Evolutionary conservation across 177 flowering plant species (phyloP).

Genomic region (Telopea speciosissima): DNA sequence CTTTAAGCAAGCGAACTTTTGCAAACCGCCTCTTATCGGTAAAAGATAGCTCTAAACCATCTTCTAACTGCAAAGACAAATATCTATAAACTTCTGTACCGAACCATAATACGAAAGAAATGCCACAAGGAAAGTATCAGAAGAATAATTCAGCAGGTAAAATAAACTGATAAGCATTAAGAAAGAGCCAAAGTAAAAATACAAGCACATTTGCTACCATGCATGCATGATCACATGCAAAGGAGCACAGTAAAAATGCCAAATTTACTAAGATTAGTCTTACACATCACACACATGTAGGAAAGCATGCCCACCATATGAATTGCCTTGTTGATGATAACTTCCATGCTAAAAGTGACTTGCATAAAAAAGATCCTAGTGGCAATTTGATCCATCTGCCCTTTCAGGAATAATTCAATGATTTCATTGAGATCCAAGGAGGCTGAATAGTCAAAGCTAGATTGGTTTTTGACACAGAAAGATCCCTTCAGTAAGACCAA

Average conservation of each 20-base stretch:
- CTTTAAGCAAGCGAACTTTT: conserved; percentile 87
- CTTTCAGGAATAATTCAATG: too few relatives aligned
- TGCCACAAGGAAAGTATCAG: neutral
- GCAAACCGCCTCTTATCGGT: conserved; percentile 98
- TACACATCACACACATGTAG: too few relatives aligned
- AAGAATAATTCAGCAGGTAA: neutral
- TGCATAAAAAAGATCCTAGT: too few relatives aligned
- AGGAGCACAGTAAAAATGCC: neutral
- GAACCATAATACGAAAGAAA: neutral
- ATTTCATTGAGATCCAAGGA: too few relatives aligned
- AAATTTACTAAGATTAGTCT: too few relatives aligned
- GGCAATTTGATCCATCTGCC: too few relatives aligned
- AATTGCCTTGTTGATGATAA: too few relatives aligned
- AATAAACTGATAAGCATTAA: neutral
- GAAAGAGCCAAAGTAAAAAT: neutral
- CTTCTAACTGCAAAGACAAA: conserved; percentile 63
- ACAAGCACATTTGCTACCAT: neutral
- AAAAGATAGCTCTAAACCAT: conserved; percentile 90
- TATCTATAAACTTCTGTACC: neutral
- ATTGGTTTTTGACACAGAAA: too few relatives aligned
- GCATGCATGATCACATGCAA: neutral
- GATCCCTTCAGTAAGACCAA: too few relatives aligned
- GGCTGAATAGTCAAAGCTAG: too few relatives aligned
- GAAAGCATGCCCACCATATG: too few relatives aligned
- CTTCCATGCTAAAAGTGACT: too few relatives aligned